These are phyloP conservation scores for Catenaria anguillulae DNA, from an alignment of 371 early-diverging fungal genomes.

Conservation along the genomic window DNA sequence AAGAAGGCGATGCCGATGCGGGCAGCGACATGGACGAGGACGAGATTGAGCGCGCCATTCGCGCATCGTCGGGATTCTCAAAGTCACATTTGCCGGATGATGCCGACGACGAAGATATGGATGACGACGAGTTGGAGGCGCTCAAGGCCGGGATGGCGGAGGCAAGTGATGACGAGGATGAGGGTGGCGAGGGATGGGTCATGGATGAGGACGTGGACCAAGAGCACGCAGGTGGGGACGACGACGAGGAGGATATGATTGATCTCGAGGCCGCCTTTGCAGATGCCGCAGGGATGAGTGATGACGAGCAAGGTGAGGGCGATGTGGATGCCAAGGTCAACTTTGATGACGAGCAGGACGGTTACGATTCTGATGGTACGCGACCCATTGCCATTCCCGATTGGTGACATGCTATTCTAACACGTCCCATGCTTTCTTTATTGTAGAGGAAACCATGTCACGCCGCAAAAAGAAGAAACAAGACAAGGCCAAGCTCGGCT, in stretches of 20 bases:
- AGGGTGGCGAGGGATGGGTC: constrained; percentile 14
- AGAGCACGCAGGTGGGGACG: too few species aligned
- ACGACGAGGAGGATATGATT: constrained; percentile 15
- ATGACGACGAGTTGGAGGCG: constrained; percentile 35
- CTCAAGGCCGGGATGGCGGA: constrained; percentile 17
- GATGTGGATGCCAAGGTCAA: constrained; percentile 8
- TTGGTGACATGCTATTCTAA: too few species aligned
- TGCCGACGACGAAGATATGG: constrained; percentile 36
- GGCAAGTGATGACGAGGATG: constrained; percentile 15
- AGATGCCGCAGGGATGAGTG: constrained; percentile 13
- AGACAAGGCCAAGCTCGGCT: constrained; percentile 13
- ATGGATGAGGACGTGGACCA: constrained; percentile 31
- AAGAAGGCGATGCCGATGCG: constrained; percentile 8
- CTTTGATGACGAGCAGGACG: constrained; percentile 17
- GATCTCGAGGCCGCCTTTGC: constrained; percentile 30
- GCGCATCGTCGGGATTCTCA: constrained; percentile 15
- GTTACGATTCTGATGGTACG: constrained; percentile 17
- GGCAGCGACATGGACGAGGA: constrained; percentile 31
- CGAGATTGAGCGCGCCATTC: constrained; percentile 37
- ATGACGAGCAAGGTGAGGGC: constrained; percentile 23
- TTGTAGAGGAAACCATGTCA: not conserved
- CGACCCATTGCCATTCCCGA: too few species aligned
- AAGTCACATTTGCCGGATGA: constrained; percentile 51
- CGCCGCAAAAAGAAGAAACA: not conserved
- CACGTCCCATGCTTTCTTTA: constrained; percentile 1